Evolutionary conservation across 2,329 filamentous ascomycete genomes (phyloP).

Genomic region (Aspergillus costaricaensis): DNA sequence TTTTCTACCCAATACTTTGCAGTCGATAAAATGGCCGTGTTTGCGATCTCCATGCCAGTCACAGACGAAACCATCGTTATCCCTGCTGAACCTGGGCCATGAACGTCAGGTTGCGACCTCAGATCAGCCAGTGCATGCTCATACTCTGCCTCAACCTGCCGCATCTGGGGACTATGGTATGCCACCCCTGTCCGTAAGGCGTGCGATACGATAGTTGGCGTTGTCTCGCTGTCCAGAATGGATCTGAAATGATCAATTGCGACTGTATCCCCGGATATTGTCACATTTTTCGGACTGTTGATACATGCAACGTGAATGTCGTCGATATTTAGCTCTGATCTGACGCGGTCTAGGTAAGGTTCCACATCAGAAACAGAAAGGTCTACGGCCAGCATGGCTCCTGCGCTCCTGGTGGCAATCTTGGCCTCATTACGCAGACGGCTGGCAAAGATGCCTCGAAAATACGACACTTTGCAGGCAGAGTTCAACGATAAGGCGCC

Average conservation of each 20-base stretch:
- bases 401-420: background rate
- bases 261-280: background rate
- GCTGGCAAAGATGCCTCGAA: background rate
- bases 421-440: background rate
- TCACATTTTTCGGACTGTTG: conserved; percentile 6
- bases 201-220: background rate
- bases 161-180: background rate
- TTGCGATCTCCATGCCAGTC: background rate
- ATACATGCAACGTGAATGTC: conserved; percentile 2
- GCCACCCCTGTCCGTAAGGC: background rate
- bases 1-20: conserved; percentile 23
- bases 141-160: background rate
- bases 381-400: conserved; percentile 8
- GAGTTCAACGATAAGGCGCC: background rate
- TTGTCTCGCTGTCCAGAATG: background rate
- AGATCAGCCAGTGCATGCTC: background rate
- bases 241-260: background rate
- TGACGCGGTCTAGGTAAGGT: background rate
- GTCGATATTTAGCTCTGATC: background rate
- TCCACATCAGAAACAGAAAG: background rate
- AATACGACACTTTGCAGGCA: conserved; percentile 4
- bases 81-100: background rate
- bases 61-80: conserved; percentile 6
- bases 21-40: background rate
- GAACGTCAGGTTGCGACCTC: background rate